A percentile compares a stretch with the other conserved stretches of the same genome.
Evolutionary conservation across 2,329 filamentous ascomycete genomes (phyloP).

Genomic region (Plenodomus biglobosus): DNA sequence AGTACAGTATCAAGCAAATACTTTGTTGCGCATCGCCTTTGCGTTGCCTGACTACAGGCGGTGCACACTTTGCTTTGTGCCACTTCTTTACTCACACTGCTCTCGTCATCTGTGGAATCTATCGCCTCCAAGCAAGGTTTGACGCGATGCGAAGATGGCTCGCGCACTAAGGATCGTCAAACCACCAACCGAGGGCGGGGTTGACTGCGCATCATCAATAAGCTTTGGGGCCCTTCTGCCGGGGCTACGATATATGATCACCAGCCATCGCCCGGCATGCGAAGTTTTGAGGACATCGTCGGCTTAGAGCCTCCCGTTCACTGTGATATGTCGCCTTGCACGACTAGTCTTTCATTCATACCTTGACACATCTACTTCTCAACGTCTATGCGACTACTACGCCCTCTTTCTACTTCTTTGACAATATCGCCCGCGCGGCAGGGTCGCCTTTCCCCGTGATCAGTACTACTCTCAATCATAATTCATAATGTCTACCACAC

Average conservation of each 20-base stretch:
- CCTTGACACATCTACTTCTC: constrained; percentile 1
- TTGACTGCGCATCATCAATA: constrained; percentile 29
- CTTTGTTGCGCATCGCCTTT: not conserved
- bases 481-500: constrained; percentile 35
- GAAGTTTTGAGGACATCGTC: constrained; percentile 24
- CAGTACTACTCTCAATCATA: constrained; percentile 2
- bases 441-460: not conserved
- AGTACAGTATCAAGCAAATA: not conserved
- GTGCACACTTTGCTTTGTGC: not conserved
- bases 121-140: constrained; percentile 15
- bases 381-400: constrained; percentile 2
- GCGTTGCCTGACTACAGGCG: not conserved
- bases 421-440: not conserved
- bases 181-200: constrained; percentile 26
- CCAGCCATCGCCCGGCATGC: constrained; percentile 18
- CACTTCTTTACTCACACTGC: not conserved
- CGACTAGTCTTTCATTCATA: constrained; percentile 10
- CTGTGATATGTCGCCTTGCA: constrained; percentile 12
- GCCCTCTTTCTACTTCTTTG: not conserved
- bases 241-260: constrained; percentile 26
- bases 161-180: constrained; percentile 27
- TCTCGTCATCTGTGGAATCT: constrained; percentile 5
- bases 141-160: constrained; percentile 24
- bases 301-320: constrained; percentile 16
- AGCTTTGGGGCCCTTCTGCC: constrained; percentile 24